A percentile compares a stretch with the other conserved stretches of the same genome.
These are phyloP conservation scores for Gossypium schwendimanii DNA, from an alignment of 441 rosid genomes.

Conservation along the genomic window DNA sequence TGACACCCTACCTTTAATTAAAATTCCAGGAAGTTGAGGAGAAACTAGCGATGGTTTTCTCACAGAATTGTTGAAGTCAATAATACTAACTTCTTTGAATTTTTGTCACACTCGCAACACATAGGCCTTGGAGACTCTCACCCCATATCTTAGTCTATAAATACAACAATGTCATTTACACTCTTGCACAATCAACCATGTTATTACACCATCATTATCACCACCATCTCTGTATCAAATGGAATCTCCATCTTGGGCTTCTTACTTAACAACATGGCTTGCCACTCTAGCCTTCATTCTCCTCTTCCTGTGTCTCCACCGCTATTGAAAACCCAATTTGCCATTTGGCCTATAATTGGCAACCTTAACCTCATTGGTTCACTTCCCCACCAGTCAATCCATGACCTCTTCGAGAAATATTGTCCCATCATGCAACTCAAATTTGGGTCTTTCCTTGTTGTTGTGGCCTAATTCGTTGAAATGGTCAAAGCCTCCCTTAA, in stretches of 20 bases:
- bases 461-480: slow-evolving; percentile 29
- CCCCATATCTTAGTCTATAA: neutral
- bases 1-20: neutral
- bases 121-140: neutral
- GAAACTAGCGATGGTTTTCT: neutral
- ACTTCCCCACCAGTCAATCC: slow-evolving; percentile 34
- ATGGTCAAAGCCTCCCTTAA: slow-evolving; percentile 33
- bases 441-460: slow-evolving; percentile 28
- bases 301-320: slow-evolving; percentile 27
- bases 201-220: neutral
- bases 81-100: neutral
- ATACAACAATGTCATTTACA: neutral
- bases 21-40: neutral
- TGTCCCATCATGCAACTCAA: slow-evolving; percentile 28
- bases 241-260: slow-evolving; percentile 29
- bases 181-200: slow-evolving; percentile 2
- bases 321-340: slow-evolving; percentile 21
- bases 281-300: slow-evolving; percentile 28
- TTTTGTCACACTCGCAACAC: neutral
- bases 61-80: neutral
- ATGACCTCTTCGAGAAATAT: slow-evolving; percentile 25
- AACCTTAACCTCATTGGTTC: slow-evolving; percentile 34
- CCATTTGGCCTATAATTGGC: slow-evolving; percentile 40
- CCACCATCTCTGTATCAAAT: neutral
- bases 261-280: slow-evolving; percentile 22